Conservation (phyloP, 2,329 filamentous ascomycete genomes). For the Zasmidium citrigriseum region DNA sequence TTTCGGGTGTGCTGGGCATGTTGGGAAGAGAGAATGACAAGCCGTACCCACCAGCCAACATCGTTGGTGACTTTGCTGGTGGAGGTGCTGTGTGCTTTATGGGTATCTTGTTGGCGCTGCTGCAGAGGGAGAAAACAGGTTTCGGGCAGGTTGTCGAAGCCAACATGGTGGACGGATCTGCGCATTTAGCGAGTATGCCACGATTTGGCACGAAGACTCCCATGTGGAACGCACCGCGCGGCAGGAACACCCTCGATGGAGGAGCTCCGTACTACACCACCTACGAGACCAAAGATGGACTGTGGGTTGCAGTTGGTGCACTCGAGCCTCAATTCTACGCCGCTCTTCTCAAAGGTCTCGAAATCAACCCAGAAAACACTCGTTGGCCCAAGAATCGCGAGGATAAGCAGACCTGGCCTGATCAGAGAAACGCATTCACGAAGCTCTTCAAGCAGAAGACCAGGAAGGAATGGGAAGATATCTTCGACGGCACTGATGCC, state of each 20-base stretch:
- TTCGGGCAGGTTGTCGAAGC: conserved; percentile 87
- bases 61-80: conserved; percentile 88
- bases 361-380: conserved; percentile 48
- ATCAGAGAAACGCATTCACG: conserved; percentile 63
- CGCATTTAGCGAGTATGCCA: conserved; percentile 77
- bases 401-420: conserved; percentile 68
- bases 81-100: conserved; percentile 81
- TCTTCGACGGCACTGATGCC: conserved; percentile 90
- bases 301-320: conserved; percentile 82
- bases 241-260: conserved; percentile 77
- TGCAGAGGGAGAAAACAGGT: conserved; percentile 65
- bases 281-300: conserved; percentile 78
- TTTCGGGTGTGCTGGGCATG: conserved; percentile 75
- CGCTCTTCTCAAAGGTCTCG: conserved; percentile 66
- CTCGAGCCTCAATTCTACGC: conserved; percentile 85
- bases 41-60: conserved; percentile 78
- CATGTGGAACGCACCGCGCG: conserved; percentile 64
- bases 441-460: conserved; percentile 68
- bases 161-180: conserved; percentile 92
- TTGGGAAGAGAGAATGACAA: conserved; percentile 69
- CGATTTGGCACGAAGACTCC: conserved; percentile 66
- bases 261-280: conserved; percentile 88
- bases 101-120: conserved; percentile 77
- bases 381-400: conserved; percentile 51
- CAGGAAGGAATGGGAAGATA: conserved; percentile 74